A percentile compares a stretch with the other conserved stretches of the same genome.
phyloP scores from a whole-genome alignment of 192 early-diverging fungal species.

The Backusella parvicylindrica region DNA sequence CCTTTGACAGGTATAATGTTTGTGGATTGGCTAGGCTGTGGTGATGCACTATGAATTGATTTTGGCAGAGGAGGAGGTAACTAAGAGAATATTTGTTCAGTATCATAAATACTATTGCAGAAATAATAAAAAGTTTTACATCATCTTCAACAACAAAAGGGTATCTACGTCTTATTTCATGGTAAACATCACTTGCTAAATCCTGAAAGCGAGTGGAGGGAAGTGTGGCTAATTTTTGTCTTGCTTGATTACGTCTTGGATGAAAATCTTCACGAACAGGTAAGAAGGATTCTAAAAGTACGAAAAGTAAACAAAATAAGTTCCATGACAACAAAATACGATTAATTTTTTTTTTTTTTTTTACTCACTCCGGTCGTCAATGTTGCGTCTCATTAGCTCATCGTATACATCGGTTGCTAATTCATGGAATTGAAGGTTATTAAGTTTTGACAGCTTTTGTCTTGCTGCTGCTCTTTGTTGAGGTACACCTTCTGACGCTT shows the following conservation, averaged over 20 bases:
- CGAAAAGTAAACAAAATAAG: neutral
- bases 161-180: conserved; percentile 65
- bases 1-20: conserved; percentile 35
- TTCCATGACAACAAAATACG: neutral
- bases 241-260: conserved; percentile 93
- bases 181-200: conserved; percentile 85
- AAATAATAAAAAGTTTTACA: conserved; percentile 8
- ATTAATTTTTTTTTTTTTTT: conserved; percentile 4
- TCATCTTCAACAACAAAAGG: conserved; percentile 33
- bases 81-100: neutral
- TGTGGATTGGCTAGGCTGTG: conserved; percentile 33
- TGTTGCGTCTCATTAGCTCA: conserved; percentile 73
- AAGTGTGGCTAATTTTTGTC: conserved; percentile 94
- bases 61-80: neutral
- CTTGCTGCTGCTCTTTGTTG: conserved; percentile 46
- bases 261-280: conserved; percentile 86
- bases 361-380: conserved; percentile 54
- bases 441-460: conserved; percentile 77
- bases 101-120: too few species aligned
- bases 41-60: neutral
- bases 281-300: conserved; percentile 68
- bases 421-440: conserved; percentile 87
- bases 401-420: conserved; percentile 96
- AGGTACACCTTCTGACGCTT: conserved; percentile 27
- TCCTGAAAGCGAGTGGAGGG: conserved; percentile 86